Base-by-base conservation (phyloP, 73 alveolate species). In the Paramecium bursaria region DNA sequence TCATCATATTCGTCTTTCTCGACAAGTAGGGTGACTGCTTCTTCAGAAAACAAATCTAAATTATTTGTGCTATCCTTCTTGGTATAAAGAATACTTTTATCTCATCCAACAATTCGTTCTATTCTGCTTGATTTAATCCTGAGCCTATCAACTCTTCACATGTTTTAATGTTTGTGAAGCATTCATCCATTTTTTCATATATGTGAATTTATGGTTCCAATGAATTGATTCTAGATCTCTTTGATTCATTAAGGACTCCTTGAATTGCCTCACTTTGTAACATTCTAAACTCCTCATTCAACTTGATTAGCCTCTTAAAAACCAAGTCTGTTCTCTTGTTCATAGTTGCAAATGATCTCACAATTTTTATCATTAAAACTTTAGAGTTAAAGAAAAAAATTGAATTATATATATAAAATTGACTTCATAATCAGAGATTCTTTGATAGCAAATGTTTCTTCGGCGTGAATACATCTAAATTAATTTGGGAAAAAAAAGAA, bases 1-100 rank as follows among this genome's bases (percentile, higher is more conserved):
- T 91, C 94, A 50, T 86, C 91, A 35, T 77, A 73, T 33, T 75
- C 77, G 27, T 75, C 91, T 74, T 86, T 17, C 21, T 55, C 85
- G 0, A 86, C 31, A 0, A 86, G 48, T 29, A 42, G 30, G 15
- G 42, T 48, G 13, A 86, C 30, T 2, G 88, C 86, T 14, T 67
- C 88, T 33, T 75, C 91, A 49, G 74, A 75, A 21, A 60, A 50
- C 11, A 49, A 49, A 73, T 26, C 80, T 51, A 74, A 26, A 47
- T 60, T 25, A 27, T 61, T 35, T 61, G 31, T 2, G 57, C 80
- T 61, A 61, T 14, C 7, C 23, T 6, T 7, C 14, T 33, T 14
- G 31, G 3, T 15, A 13, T 4, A 10, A 14, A 35, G 0, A 61
- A 33, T 61, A 61, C 80, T 31, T 61, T 23, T 15, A 61, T 61